A percentile compares a stretch with the other conserved stretches of the same genome.
These are phyloP conservation scores for Ceratocystis ficicola DNA, from an alignment of 2,329 filamentous ascomycete genomes.

Conservation along the genomic window DNA sequence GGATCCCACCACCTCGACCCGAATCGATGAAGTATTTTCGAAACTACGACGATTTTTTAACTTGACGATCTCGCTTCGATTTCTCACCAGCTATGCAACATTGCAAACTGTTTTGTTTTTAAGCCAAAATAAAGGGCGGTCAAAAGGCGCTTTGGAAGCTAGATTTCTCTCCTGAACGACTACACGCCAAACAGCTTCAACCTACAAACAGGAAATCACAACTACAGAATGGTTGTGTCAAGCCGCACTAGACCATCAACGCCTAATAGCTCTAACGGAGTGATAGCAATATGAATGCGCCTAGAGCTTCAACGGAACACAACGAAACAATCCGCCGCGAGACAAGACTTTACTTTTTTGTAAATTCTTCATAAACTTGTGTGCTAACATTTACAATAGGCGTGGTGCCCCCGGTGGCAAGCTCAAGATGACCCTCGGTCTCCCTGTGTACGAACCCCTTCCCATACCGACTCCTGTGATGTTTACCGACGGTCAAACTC, in stretches of 20 bases:
- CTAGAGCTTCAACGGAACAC: not conserved
- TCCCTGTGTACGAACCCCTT: slow-evolving; percentile 70
- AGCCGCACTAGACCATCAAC: not conserved
- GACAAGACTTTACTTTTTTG: slow-evolving; percentile 11
- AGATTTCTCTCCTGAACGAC: not conserved
- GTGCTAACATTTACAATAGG: slow-evolving; percentile 35
- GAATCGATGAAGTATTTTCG: not conserved
- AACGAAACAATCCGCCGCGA: slow-evolving; percentile 15
- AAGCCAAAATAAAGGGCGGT: not conserved
- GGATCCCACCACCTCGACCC: not conserved
- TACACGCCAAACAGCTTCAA: no score
- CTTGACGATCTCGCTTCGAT: not conserved
- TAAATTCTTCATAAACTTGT: slow-evolving; percentile 25
- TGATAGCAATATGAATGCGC: not conserved
- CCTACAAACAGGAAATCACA: no score
- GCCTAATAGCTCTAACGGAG: not conserved
- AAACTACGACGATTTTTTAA: not conserved
- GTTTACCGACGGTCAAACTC: no score
- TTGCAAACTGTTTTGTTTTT: not conserved
- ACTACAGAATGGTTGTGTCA: no score
- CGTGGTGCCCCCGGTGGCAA: slow-evolving; percentile 98
- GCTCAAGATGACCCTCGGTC: slow-evolving; percentile 99
- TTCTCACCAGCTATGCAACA: not conserved
- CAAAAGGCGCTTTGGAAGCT: not conserved
- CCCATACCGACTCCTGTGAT: not conserved